phyloP scores from a whole-genome alignment of 495 filamentous ascomycete genomes.

The Achaetomiella virescens region DNA sequence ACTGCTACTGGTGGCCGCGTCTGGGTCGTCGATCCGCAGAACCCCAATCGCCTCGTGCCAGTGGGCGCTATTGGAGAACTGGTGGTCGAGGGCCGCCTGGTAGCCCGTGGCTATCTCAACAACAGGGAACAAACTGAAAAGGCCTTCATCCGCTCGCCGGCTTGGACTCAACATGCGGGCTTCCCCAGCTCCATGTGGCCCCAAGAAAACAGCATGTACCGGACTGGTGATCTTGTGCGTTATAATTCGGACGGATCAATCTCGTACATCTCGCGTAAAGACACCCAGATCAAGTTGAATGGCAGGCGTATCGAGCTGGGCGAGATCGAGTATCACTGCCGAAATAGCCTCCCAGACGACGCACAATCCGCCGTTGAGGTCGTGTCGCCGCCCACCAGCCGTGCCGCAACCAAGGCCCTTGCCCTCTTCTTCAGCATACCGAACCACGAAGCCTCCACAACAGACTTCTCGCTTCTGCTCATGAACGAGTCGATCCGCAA shows the following conservation, averaged over 20 bases:
- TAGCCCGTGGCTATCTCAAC: constrained; percentile 42
- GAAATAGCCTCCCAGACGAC: constrained; percentile 22
- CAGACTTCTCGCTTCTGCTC: constrained; percentile 11
- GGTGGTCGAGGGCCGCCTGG: constrained; percentile 36
- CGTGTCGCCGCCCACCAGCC: constrained; percentile 3
- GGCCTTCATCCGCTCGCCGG: constrained; percentile 28
- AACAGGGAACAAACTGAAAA: constrained; percentile 30
- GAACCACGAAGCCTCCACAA: neutral
- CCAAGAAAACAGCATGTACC: constrained; percentile 30
- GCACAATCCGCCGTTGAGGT: constrained; percentile 16
- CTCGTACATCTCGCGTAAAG: constrained; percentile 30
- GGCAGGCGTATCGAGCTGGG: constrained; percentile 37
- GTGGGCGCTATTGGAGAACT: constrained; percentile 45
- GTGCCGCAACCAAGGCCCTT: constrained; percentile 12
- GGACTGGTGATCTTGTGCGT: constrained; percentile 50
- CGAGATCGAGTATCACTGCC: constrained; percentile 48
- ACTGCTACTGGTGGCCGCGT: constrained; percentile 35
- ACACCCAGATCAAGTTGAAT: constrained; percentile 38
- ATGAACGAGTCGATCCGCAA: constrained; percentile 3
- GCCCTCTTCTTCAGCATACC: constrained; percentile 18
- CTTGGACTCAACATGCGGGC: constrained; percentile 32
- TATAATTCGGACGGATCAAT: constrained; percentile 39
- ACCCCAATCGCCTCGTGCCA: constrained; percentile 43
- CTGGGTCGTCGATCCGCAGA: constrained; percentile 51
- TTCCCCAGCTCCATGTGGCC: constrained; percentile 23